Evolutionary conservation across 2,329 filamentous ascomycete genomes (phyloP), one percentile per base, ranked within the genome.

Genomic region (Dothiorella sarmentorum): DNA sequence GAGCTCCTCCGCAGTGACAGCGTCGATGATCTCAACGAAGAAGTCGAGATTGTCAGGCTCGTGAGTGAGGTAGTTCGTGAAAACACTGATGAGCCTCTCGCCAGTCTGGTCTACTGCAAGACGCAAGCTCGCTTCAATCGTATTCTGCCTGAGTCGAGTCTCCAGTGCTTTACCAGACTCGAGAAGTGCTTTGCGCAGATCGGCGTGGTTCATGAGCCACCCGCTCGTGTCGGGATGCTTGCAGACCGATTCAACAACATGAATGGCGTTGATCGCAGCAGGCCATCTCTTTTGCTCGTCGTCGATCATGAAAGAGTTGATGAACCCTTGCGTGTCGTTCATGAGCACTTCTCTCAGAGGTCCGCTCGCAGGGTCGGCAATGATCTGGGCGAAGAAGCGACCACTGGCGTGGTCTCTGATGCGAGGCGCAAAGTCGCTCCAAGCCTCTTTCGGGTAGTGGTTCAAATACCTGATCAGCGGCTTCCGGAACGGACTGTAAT

Each of bases 391-490:
- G 63, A 99, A 85, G 72, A 99, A 90, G 15, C 94, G 86, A 3
- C 95, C 94, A 67, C 95, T 96, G 61, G 86, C 89, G 67, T 92
- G 83, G 51, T 97, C 90, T 61, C 90, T 88, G 57, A 97, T 79
- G 66, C 87, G 90, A 22, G 83, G 82, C n/a, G 88, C 79, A 63
- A 97, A 87, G 67, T 91, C 88, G 1, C 80, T 75, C 87, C 91
- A 95, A 4, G 92, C 85, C 67, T 99, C 92, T 63, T 89, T 88
- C 0, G 94, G 87, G 69, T 97, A 99, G 60, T 91, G 85, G 72
- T 96, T 96, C 62, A 99, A 82, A 70, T 96, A 99, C 68, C 91
- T 90, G 72, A 96, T 91, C 18, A 99, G 82, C 0, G 94, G 93
- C 60, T 87, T 84, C 43, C 95, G 84, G 80, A 99, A 97, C 0